Conservation (phyloP, 2,329 filamentous ascomycete species). For the Zasmidium cellare region DNA sequence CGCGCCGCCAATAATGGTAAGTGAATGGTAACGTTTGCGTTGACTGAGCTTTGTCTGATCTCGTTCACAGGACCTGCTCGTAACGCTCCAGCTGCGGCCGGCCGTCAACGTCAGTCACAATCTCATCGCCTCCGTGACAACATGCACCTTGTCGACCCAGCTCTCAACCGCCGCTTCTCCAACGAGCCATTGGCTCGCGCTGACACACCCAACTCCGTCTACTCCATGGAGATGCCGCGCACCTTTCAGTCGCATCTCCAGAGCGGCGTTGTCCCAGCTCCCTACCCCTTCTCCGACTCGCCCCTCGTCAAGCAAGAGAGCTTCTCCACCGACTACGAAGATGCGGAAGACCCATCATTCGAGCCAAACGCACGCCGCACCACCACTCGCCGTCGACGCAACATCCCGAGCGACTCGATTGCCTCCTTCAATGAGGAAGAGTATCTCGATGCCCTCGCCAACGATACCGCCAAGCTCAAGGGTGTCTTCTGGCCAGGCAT, state of each 20-base stretch:
- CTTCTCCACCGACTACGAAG: slow-evolving; percentile 24
- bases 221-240: slow-evolving; percentile 19
- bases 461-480: slow-evolving; percentile 59
- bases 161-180: slow-evolving; percentile 28
- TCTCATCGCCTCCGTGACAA: slow-evolving; percentile 26
- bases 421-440: slow-evolving; percentile 27
- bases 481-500: slow-evolving; percentile 76
- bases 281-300: slow-evolving; percentile 15
- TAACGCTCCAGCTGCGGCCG: slow-evolving; percentile 24
- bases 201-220: slow-evolving; percentile 24
- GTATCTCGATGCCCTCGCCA: slow-evolving; percentile 29
- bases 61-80: slow-evolving; percentile 20
- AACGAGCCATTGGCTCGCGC: slow-evolving; percentile 29
- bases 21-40: slow-evolving; percentile 9
- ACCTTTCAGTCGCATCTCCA: slow-evolving; percentile 21
- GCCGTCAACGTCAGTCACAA: slow-evolving; percentile 7
- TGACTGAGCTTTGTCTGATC: slow-evolving; percentile 3
- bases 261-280: neutral
- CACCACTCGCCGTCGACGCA: slow-evolving; percentile 5
- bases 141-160: slow-evolving; percentile 31
- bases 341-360: slow-evolving; percentile 19
- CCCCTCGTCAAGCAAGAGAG: slow-evolving; percentile 29
- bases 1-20: slow-evolving; percentile 7
- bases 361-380: slow-evolving; percentile 2
- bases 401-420: slow-evolving; percentile 15